These are phyloP conservation scores for Malus hybrid DNA, from an alignment of 331 rosid genomes.

Conservation along the genomic window DNA sequence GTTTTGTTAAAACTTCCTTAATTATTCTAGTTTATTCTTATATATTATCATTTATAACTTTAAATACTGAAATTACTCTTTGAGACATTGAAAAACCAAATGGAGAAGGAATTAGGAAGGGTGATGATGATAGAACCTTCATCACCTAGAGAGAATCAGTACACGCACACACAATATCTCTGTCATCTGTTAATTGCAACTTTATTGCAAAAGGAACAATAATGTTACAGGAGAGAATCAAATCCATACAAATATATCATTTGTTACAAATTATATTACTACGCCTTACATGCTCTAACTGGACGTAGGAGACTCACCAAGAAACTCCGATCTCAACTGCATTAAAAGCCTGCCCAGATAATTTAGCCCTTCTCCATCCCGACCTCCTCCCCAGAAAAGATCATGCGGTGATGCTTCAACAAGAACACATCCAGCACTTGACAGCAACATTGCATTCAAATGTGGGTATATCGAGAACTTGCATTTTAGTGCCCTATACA, in stretches of 20 bases:
- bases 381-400: constrained; percentile 95
- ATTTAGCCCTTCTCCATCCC: constrained; percentile 89
- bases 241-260: not conserved
- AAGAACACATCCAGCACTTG: constrained; percentile 73
- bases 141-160: no score
- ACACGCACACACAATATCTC: not conserved
- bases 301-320: constrained; percentile 45
- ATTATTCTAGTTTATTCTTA: no score
- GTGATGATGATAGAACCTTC: no score
- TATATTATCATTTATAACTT: no score
- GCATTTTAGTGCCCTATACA: constrained; percentile 78
- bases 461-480: constrained; percentile 80
- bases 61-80: no score
- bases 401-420: constrained; percentile 94
- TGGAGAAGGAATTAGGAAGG: no score
- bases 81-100: no score
- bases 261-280: no score
- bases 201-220: not conserved
- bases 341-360: constrained; percentile 80
- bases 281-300: not conserved
- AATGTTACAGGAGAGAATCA: not conserved
- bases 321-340: constrained; percentile 84
- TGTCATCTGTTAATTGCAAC: not conserved
- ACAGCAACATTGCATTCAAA: constrained; percentile 64
- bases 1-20: no score